Evolutionary conservation across 1,284 basidiomycete genomes (phyloP), one percentile per base, ranked within the genome.

Genomic region (Tylopilus orsonianus): DNA sequence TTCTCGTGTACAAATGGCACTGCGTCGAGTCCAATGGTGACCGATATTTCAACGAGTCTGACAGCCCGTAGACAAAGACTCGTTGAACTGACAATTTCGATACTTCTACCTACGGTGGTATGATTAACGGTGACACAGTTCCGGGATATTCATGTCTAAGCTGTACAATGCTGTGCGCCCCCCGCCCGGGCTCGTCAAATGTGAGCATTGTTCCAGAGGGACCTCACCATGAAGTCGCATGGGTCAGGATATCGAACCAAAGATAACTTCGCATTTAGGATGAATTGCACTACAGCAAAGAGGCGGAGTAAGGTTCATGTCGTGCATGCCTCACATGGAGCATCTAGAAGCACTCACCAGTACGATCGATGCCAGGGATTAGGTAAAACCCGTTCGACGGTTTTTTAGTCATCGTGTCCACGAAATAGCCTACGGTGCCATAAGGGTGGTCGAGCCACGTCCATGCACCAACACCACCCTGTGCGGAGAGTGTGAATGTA

Each of bases 371-470:
- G 0, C 78, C 76, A 40, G 6, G 79, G 27, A 81, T 59, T 8
- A 80, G 71, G 56, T 75, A 80, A 57, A 79, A 81, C 4, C 77
- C 79, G 53, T 81, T 81, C 8, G 67, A 64, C 0, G 75, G 74
- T 12, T 65, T 30, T 0, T 68, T 68, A 1, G 74, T 77, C 9
- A 49, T 49, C 23, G 53, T 57, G 48, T 81, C 78, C 26, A 75
- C 65, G 58, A 83, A 83, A 41, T 74, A 69, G 2, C 81, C 81
- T 3, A 81, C 63, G 0, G 76, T 80, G 13, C 75, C 75, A 0
- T 68, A 64, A 0, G 79, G 79, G 59, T 82, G 80, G 47, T 83
- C 79, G 4, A 84, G 60, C 77, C 78, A 83, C 3, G 80, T 74
- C 75, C 77, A 82, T 5, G 74, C 70, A 1, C 76, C 78, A 5